These are phyloP conservation scores for Pouteria campechiana DNA, from an alignment of 179 eudicot genomes.

Conservation along the genomic window DNA sequence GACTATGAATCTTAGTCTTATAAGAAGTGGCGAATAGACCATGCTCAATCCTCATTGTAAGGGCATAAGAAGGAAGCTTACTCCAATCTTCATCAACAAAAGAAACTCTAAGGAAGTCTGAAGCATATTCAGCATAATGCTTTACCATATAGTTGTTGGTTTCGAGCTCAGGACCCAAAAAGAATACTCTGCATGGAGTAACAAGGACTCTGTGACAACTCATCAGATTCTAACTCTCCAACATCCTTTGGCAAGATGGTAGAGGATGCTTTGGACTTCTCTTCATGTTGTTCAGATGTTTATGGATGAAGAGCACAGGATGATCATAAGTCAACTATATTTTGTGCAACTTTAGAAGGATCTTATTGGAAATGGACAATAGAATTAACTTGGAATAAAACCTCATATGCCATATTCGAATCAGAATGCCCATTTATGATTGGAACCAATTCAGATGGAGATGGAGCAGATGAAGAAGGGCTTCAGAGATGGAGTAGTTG, in stretches of 20 bases:
- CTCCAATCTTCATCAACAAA: conserved; percentile 99
- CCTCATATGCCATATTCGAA: conserved; percentile 41
- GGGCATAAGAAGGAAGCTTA: conserved; percentile 40
- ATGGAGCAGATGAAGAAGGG: no score
- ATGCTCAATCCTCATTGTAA: conserved; percentile 42
- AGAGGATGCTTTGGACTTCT: conserved; percentile 17
- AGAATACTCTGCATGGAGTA: conserved; percentile 81
- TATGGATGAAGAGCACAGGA: conserved; percentile 55
- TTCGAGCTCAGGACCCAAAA: conserved; percentile 93
- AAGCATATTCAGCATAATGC: conserved; percentile 59
- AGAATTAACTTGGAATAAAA: conserved; percentile 82
- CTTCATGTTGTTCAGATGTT: conserved; percentile 21
- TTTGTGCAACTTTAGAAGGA: conserved; percentile 68
- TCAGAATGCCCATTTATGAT: conserved; percentile 33
- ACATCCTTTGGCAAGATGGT: conserved; percentile 28
- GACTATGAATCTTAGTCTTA: conserved; percentile 52
- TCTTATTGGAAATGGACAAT: conserved; percentile 63
- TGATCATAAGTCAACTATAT: conserved; percentile 49
- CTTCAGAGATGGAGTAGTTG: no score
- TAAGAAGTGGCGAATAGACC: conserved; percentile 62
- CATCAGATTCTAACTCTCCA: conserved; percentile 51
- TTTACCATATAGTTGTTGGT: conserved; percentile 77
- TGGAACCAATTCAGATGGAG: conserved; percentile 58
- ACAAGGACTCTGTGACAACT: conserved; percentile 75
- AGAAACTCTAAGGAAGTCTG: conserved; percentile 81